Conservation (phyloP, 441 rosid species). For the Erysimum pusillum region DNA sequence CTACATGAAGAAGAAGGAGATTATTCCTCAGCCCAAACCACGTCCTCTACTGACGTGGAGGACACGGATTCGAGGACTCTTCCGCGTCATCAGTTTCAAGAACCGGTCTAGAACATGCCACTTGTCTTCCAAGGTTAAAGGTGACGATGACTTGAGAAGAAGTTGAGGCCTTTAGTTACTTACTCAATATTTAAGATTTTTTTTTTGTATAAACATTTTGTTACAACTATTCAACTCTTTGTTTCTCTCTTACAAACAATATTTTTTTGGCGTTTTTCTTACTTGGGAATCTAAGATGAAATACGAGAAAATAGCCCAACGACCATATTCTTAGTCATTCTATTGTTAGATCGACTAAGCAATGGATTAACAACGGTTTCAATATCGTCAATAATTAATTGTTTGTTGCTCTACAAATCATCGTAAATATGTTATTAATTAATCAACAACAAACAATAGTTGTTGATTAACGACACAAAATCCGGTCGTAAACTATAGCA, state of each 20-base stretch:
- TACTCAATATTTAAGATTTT: not conserved
- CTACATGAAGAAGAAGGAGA: conserved; percentile 46
- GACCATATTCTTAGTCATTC: not conserved
- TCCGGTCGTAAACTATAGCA: too few relatives aligned
- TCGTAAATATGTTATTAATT: too few relatives aligned
- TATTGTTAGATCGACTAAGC: not conserved
- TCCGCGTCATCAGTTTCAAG: conserved; percentile 71
- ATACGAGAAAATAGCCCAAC: not conserved
- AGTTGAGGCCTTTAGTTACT: conserved; percentile 56
- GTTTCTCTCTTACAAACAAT: not conserved
- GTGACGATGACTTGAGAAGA: conserved; percentile 62
- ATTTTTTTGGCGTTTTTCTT: not conserved
- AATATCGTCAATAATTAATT: not conserved
- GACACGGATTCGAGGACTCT: conserved; percentile 69
- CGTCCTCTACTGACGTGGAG: conserved; percentile 70
- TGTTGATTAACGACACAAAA: too few relatives aligned
- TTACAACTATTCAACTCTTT: not conserved
- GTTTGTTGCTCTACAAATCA: not conserved
- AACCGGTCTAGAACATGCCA: conserved; percentile 65
- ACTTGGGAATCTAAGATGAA: not conserved
- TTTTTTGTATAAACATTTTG: not conserved
- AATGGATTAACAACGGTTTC: not conserved
- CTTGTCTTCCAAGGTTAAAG: conserved; percentile 66
- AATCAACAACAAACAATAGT: too few relatives aligned
- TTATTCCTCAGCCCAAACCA: conserved; percentile 56